A percentile compares a stretch with the other conserved stretches of the same genome.
phyloP scores from a whole-genome alignment of 345 rosid genomes.

The Turnera subulata region DNA sequence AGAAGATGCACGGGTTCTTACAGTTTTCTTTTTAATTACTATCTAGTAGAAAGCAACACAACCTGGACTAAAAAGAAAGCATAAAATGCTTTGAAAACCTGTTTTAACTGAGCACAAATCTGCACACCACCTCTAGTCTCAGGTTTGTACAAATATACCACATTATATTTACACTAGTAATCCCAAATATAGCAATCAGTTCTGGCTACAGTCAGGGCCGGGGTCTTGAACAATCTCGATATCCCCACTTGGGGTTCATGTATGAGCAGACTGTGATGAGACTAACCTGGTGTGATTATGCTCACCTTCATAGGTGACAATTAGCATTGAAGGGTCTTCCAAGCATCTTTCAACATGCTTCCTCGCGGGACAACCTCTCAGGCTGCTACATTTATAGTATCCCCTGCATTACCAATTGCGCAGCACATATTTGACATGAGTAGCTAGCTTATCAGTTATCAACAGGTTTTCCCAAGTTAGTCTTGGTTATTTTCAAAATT shows the following conservation, averaged over 20 bases:
- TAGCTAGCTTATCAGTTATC: too few species aligned
- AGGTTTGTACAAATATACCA: background rate
- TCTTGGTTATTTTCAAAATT: too few species aligned
- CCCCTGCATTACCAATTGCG: conserved; percentile 64
- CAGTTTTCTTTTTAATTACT: conserved; percentile 3
- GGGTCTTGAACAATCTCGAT: background rate
- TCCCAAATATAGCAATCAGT: background rate
- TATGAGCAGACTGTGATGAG: conserved; percentile 51
- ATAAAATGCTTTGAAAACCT: background rate
- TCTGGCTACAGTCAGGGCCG: background rate
- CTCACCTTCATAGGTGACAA: conserved; percentile 76
- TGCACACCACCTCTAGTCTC: conserved; percentile 1
- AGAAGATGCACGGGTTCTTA: conserved; percentile 2
- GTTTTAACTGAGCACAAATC: background rate
- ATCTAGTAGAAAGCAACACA: conserved; percentile 6
- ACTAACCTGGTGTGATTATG: conserved; percentile 63
- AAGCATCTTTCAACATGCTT: conserved; percentile 81
- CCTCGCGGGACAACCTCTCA: conserved; percentile 84
- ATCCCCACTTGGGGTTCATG: conserved; percentile 24
- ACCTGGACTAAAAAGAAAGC: background rate
- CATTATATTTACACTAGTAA: conserved; percentile 8
- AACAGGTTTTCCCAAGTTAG: too few species aligned
- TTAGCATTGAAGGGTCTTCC: conserved; percentile 72
- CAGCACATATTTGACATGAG: too few species aligned
- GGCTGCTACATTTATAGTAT: conserved; percentile 76